Base-by-base conservation (phyloP, 192 early-diverging fungal genomes). In the Coemansia aciculifera region DNA sequence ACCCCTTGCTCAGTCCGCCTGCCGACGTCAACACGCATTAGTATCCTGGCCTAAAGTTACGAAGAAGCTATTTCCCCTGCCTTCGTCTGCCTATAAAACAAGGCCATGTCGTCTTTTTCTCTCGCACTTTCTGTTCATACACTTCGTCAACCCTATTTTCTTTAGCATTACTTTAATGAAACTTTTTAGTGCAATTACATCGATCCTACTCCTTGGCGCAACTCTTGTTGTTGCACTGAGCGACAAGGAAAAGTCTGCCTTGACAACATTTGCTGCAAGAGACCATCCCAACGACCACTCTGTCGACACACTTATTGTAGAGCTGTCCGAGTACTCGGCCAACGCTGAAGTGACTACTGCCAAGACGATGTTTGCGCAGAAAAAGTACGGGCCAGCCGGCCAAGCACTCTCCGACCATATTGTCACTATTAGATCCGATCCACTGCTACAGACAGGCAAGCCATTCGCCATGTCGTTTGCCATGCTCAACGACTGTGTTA, bases 401-500 rank as follows among this genome's bases (percentile, higher is more conserved):
- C 13, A 57, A 34, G 64, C 38, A 1, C 68, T 78, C 5, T 9
- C 10, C 1, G 17, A 23, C 1, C 72, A 78, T 49, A 29, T 73
- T 17, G 37, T 23, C 8, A 29, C 67, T 8, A 62, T 79, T 5
- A 70, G 69, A 38, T 40, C 60, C 3, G 77, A 79, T 21, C 72
- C 72, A 3, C 61, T 79, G 2, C 56, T 79, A 7, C 77, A 79
- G 44, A 21, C 29, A 0, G 68, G 72, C 43, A 70, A 70, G 29
- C 71, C 64, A 32, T 51, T 67, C 6, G 59, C 64, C 5, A 38
- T 39, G 59, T 32, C 68, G 3, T 73, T 70, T 32, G 43, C 39
- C 37, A 79, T 79, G 68, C 72, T 74, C 19, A 64, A 66, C 34
- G 68, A 64, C 6, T 74, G 77, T 34, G 65, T 71, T 11, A 63